Percentiles rank a stretch among this genome's conserved stretches.
Conservation (phyloP, 305 asterid species). For the Striga hermonthica region DNA sequence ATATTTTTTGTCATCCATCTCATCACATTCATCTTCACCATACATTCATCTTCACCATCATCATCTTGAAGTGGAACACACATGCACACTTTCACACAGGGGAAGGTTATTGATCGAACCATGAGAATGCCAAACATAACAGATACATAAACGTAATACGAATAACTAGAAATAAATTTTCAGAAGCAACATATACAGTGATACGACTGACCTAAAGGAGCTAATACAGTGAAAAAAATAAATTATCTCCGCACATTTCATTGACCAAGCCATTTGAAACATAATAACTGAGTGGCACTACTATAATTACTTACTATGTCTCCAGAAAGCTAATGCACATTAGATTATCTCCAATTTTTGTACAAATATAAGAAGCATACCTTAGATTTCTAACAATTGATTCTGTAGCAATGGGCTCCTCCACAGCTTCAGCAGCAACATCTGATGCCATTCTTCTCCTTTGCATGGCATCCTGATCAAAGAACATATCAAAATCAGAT, state of each 20-base stretch:
- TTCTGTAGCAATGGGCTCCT: conserved; percentile 89
- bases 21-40: conserved; percentile 44
- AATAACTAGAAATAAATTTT: neutral
- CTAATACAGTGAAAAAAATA: neutral
- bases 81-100: neutral
- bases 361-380: conserved; percentile 38
- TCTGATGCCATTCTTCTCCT: conserved; percentile 73
- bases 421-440: conserved; percentile 97
- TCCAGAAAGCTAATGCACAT: neutral
- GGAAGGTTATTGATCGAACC: too few species aligned
- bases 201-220: neutral
- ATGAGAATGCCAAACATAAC: neutral
- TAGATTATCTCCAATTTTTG: neutral
- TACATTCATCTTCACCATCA: conserved; percentile 38
- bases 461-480: conserved; percentile 78
- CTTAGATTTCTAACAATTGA: conserved; percentile 77
- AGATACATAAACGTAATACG: neutral
- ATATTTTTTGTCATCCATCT: conserved; percentile 54
- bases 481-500: conserved; percentile 20
- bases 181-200: neutral
- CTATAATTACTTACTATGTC: neutral
- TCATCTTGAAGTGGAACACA: conserved; percentile 19
- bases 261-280: neutral
- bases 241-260: neutral
- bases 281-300: neutral